phyloP scores from a whole-genome alignment of 495 filamentous ascomycete species.

The Penicillium dipodomyicola region DNA sequence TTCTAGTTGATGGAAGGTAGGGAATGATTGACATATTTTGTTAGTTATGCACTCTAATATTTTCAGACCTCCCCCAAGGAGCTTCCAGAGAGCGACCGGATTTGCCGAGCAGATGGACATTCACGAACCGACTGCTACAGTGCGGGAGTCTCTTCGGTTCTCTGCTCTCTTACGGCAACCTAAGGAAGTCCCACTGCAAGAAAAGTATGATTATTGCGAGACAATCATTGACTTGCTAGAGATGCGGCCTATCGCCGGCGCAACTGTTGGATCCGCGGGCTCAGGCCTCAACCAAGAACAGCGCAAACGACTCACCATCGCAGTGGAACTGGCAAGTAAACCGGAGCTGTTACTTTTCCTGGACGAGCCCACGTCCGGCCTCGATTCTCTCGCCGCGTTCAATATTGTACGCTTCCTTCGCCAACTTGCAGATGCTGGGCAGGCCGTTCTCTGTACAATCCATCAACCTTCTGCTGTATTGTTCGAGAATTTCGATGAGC shows the following conservation, averaged over 20 bases:
- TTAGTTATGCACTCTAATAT: conserved; percentile 5
- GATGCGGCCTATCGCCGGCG: conserved; percentile 56
- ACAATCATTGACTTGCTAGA: conserved; percentile 59
- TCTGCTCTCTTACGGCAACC: conserved; percentile 60
- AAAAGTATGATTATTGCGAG: conserved; percentile 64
- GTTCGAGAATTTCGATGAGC: conserved; percentile 71
- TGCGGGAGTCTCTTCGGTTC: conserved; percentile 60
- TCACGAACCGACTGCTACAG: conserved; percentile 59
- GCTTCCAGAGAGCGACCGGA: conserved; percentile 53
- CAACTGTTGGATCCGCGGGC: conserved; percentile 53
- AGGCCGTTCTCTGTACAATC: conserved; percentile 76
- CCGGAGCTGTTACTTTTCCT: conserved; percentile 68
- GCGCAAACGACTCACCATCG: conserved; percentile 64
- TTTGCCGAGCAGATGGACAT: conserved; percentile 66
- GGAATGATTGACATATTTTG: background rate
- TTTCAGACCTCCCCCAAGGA: conserved; percentile 41
- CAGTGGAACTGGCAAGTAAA: conserved; percentile 66
- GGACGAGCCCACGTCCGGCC: conserved; percentile 76
- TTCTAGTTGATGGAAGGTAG: conserved; percentile 54
- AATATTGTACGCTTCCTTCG: conserved; percentile 64
- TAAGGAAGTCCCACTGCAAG: conserved; percentile 50
- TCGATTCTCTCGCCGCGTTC: conserved; percentile 63
- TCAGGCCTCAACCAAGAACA: conserved; percentile 60
- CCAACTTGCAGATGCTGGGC: conserved; percentile 64
- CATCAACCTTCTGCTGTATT: conserved; percentile 74